Evolutionary conservation across 75 land plant genomes (phyloP).

Genomic region (Picea sitchensis): DNA sequence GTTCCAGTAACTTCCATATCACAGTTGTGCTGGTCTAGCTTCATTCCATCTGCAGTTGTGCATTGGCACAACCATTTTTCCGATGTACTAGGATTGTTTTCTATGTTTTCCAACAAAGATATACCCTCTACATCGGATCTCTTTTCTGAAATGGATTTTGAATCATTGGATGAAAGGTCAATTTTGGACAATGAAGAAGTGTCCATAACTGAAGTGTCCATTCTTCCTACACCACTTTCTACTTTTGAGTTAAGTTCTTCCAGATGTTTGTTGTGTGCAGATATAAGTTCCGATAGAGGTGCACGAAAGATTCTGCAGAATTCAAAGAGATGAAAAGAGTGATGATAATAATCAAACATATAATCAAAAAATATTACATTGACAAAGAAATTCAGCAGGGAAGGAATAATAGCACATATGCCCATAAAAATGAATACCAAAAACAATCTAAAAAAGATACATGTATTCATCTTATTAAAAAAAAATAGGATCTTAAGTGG

Average conservation of each 20-base stretch:
- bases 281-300: conserved; percentile 26
- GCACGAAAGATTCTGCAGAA: conserved; percentile 39
- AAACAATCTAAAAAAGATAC: too few species aligned
- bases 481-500: too few species aligned
- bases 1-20: not conserved
- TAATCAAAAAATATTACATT: not conserved
- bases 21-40: not conserved
- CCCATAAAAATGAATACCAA: not conserved
- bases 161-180: not conserved
- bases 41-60: not conserved
- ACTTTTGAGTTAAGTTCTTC: conserved; percentile 7
- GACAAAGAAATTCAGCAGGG: not conserved
- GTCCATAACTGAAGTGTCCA: not conserved
- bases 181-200: not conserved
- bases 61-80: not conserved
- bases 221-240: not conserved
- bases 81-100: too few species aligned
- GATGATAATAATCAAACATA: not conserved
- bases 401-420: not conserved
- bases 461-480: too few species aligned
- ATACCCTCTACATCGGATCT: not conserved
- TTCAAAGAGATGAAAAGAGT: not conserved
- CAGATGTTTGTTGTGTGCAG: conserved; percentile 4
- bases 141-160: conserved; percentile 1
- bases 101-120: not conserved